These are phyloP conservation scores for Pyrrhoderma noxium DNA, from an alignment of 1,284 basidiomycete genomes.

Conservation along the genomic window DNA sequence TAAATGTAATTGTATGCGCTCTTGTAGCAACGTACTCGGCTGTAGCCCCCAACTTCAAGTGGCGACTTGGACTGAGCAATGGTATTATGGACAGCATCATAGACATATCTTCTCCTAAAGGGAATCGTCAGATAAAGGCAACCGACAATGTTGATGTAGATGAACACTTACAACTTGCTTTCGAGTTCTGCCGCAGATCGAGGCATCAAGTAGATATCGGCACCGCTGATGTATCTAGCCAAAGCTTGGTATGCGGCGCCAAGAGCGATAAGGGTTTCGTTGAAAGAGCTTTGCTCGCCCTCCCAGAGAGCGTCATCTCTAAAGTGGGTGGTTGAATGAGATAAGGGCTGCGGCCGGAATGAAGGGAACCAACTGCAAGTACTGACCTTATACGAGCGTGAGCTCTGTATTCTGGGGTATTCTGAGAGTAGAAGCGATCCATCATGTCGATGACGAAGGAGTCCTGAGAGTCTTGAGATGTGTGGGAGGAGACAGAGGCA, in stretches of 20 bases:
- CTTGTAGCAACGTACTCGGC: constrained; percentile 44
- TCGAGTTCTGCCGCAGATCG: constrained; percentile 58
- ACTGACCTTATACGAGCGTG: constrained; percentile 57
- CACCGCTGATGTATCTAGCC: constrained; percentile 32
- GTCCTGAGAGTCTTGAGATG: not conserved
- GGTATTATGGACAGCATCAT: constrained; percentile 72
- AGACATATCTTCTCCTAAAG: constrained; percentile 58
- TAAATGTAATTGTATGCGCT: not conserved
- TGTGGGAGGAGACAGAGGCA: not conserved
- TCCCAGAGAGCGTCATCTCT: constrained; percentile 68
- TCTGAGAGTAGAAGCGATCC: constrained; percentile 65
- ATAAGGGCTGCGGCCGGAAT: constrained; percentile 11
- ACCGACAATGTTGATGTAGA: not conserved
- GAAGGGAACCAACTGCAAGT: not conserved
- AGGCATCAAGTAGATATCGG: constrained; percentile 63
- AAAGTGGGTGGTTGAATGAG: not conserved
- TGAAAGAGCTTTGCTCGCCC: constrained; percentile 33
- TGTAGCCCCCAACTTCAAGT: constrained; percentile 63
- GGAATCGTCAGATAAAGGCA: not conserved
- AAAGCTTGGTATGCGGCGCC: constrained; percentile 43
- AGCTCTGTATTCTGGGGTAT: constrained; percentile 66
- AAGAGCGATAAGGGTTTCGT: constrained; percentile 64
- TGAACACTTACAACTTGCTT: constrained; percentile 51
- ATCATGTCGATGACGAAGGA: constrained; percentile 29
- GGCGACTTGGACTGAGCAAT: constrained; percentile 60